Evolutionary conservation across 306 rosid species (phyloP).

Genomic region (Begonia loranthoides): DNA sequence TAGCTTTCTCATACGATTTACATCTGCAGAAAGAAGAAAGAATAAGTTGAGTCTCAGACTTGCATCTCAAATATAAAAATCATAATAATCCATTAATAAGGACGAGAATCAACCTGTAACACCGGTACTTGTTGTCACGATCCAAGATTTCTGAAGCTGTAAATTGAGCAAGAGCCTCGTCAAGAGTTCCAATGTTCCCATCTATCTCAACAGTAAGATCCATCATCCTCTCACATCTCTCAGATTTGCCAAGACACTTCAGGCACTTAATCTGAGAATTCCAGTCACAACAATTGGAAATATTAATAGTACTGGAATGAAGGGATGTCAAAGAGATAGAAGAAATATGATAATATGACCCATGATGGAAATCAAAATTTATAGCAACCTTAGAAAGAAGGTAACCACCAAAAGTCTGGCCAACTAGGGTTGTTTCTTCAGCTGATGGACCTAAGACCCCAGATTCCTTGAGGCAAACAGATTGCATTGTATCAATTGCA

Average conservation of each 20-base stretch:
- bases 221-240: constrained; percentile 64
- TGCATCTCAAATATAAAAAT: neutral
- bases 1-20: constrained; percentile 65
- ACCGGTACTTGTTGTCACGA: constrained; percentile 53
- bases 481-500: constrained; percentile 78
- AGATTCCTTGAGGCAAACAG: constrained; percentile 53
- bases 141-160: constrained; percentile 68
- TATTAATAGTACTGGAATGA: neutral
- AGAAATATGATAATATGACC: constrained; percentile 3
- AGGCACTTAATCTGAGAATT: constrained; percentile 59
- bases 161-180: constrained; percentile 74
- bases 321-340: neutral
- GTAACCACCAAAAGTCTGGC: constrained; percentile 66
- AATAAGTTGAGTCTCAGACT: too few relatives aligned
- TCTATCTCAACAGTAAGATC: constrained; percentile 77
- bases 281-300: constrained; percentile 16
- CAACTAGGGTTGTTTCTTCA: constrained; percentile 64
- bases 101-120: constrained; percentile 38
- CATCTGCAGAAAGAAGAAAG: constrained; percentile 26
- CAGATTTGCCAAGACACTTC: constrained; percentile 61
- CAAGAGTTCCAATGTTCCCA: constrained; percentile 71
- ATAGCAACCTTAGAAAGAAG: constrained; percentile 59
- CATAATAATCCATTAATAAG: neutral
- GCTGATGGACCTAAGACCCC: constrained; percentile 42
- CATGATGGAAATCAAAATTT: too few relatives aligned